Evolutionary conservation across 2,329 filamentous ascomycete genomes (phyloP).

Genomic region (Myriosclerotinia duriaeana): DNA sequence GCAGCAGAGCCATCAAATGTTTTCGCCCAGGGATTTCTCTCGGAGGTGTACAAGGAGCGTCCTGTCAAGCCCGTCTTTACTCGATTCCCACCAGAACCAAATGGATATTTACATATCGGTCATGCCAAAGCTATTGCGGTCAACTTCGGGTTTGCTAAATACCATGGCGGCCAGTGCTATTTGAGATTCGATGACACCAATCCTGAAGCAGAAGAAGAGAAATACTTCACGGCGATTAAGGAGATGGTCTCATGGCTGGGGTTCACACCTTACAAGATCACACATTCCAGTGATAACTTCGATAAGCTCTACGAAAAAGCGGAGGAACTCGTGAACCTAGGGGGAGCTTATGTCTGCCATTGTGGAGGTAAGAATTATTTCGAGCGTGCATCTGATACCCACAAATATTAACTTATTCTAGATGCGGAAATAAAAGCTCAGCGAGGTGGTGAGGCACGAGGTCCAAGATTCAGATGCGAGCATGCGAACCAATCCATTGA

Average conservation of each 20-base stretch:
- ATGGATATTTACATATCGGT: conserved; percentile 90
- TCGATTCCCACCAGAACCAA: conserved; percentile 82
- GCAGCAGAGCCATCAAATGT: conserved; percentile 47
- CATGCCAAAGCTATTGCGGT: conserved; percentile 94
- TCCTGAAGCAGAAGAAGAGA: conserved; percentile 86
- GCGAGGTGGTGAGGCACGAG: conserved; percentile 72
- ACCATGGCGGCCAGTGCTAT: conserved; percentile 72
- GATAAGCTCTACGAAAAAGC: conserved; percentile 81
- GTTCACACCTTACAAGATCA: conserved; percentile 76
- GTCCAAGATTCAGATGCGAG: conserved; percentile 73
- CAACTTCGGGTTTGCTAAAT: conserved; percentile 91
- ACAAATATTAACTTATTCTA: conserved; percentile 38
- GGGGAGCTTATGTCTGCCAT: conserved; percentile 80
- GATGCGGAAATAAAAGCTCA: conserved; percentile 83
- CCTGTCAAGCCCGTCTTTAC: conserved; percentile 63
- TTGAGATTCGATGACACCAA: conserved; percentile 93
- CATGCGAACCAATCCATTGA: conserved; percentile 75
- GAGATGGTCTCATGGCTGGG: conserved; percentile 81
- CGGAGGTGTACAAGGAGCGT: conserved; percentile 68
- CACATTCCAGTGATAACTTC: conserved; percentile 88
- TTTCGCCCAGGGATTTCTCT: conserved; percentile 78
- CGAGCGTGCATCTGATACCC: not conserved
- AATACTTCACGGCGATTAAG: conserved; percentile 84
- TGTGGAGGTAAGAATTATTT: conserved; percentile 56
- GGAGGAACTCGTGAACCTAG: conserved; percentile 74